These are phyloP conservation scores for Capniomyces stellatus DNA, from an alignment of 371 early-diverging fungal species.

Conservation along the genomic window DNA sequence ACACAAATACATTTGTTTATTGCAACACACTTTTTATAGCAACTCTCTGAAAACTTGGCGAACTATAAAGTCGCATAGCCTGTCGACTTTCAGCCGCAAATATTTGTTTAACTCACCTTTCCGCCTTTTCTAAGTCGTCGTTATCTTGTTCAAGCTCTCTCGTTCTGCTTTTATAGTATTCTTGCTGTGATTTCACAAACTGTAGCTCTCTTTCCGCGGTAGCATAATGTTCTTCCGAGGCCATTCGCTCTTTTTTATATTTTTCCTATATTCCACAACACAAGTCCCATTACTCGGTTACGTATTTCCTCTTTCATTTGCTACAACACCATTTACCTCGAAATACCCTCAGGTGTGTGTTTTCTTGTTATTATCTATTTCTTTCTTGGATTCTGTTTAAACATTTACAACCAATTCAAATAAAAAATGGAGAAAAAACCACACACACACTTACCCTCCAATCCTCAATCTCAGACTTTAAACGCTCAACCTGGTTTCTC, in stretches of 20 bases:
- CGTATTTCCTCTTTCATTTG: neutral
- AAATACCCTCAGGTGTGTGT: too few relatives aligned
- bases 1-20: too few relatives aligned
- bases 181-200: slow-evolving; percentile 45
- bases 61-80: slow-evolving; percentile 9
- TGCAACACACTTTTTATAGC: too few relatives aligned
- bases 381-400: too few relatives aligned
- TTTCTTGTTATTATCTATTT: too few relatives aligned
- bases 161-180: slow-evolving; percentile 48
- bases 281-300: neutral
- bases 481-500: slow-evolving; percentile 15
- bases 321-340: neutral
- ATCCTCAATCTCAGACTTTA: slow-evolving; percentile 37
- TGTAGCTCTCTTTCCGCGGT: slow-evolving; percentile 61
- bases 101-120: slow-evolving; percentile 13
- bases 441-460: slow-evolving; percentile 24
- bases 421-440: neutral
- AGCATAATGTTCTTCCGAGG: slow-evolving; percentile 38
- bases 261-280: slow-evolving; percentile 26
- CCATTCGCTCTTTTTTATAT: slow-evolving; percentile 32
- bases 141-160: slow-evolving; percentile 59
- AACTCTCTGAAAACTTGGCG: too few relatives aligned
- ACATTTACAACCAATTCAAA: too few relatives aligned
- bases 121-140: slow-evolving; percentile 54
- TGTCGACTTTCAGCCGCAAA: too few relatives aligned